Evolutionary conservation across 129 eudicot species (phyloP).

Genomic region (Solidago caesia): DNA sequence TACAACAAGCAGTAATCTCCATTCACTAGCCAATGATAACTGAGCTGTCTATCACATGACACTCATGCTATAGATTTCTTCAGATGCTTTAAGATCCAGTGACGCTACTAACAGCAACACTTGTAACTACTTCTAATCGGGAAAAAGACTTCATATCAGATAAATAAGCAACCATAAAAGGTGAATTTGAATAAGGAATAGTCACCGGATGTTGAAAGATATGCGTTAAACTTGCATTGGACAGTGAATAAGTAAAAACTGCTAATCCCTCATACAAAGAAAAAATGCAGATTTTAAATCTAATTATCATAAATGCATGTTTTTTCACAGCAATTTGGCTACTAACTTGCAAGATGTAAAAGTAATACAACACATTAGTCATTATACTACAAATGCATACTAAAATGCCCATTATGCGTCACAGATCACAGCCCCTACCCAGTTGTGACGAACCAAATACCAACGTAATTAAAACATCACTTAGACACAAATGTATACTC

Average conservation of each 20-base stretch:
- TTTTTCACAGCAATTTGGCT: no score
- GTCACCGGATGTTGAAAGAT: not conserved
- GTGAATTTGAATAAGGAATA: not conserved
- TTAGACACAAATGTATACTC: not conserved
- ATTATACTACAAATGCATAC: not conserved
- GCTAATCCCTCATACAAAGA: slow-evolving; percentile 4
- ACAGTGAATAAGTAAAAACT: not conserved
- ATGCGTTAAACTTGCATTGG: not conserved
- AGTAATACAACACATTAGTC: no score
- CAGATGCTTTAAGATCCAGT: not conserved
- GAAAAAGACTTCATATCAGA: not conserved
- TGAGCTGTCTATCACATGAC: not conserved
- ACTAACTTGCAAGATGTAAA: no score
- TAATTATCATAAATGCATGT: no score
- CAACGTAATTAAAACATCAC: not conserved
- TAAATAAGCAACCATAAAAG: not conserved
- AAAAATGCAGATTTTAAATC: not conserved
- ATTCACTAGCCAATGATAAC: not conserved
- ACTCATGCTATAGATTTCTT: not conserved
- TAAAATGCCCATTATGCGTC: not conserved
- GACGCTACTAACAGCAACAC: not conserved
- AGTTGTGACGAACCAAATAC: not conserved
- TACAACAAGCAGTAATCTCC: not conserved
- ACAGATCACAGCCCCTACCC: not conserved
- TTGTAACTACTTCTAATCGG: not conserved